Base-by-base conservation (phyloP, 2,329 filamentous ascomycete species). In the Colletotrichum aenigma region DNA sequence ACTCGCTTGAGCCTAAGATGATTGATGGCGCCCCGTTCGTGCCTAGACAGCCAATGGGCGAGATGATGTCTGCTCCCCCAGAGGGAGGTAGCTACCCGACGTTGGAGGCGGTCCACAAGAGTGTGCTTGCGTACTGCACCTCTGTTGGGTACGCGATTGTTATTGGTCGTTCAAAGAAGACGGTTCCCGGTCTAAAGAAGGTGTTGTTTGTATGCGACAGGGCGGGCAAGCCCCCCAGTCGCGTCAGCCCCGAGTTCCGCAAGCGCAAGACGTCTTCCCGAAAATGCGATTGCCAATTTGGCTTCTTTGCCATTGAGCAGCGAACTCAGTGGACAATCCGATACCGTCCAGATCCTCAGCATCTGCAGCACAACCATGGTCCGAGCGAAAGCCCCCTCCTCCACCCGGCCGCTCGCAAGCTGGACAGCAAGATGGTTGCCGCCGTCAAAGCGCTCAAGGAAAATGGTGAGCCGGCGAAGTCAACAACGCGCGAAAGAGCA, bases 271-370 rank as follows among this genome's bases (percentile, higher is more conserved):
- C 92, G 1, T 93, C 92, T 10, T 93, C 91, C n/a, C 88, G 92
- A 61, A 93, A 93, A 79, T 93, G 92, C 79, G 91, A 93, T 78
- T 93, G 92, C 77, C 91, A 91, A 34, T 93, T 93, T 81, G 92
- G 92, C n/a, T 93, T 93, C 82, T 93, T 93, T 78, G 92, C 92
- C 71, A 91, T 93, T 52, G 92, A 93, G 81, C 91, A 93, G 80
- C 87, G 92, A 75, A 93, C 91, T 1, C 91, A 93, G 78, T 93
- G 92, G 92, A 91, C 91, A 0, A 89, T 93, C 74, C 88, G 92
- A 68, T 93, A 93, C 79, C 89, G 92, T 6, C 92, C 92, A 3
- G 89, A 93, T 76, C 83, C 86, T 7, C 80, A 86, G 67, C 91
- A 93, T 80, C 84, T 93, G 55, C 83, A 87, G 71, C 92, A 93